Evolutionary conservation across 441 rosid genomes (phyloP).

Genomic region (Croton laevigatus): DNA sequence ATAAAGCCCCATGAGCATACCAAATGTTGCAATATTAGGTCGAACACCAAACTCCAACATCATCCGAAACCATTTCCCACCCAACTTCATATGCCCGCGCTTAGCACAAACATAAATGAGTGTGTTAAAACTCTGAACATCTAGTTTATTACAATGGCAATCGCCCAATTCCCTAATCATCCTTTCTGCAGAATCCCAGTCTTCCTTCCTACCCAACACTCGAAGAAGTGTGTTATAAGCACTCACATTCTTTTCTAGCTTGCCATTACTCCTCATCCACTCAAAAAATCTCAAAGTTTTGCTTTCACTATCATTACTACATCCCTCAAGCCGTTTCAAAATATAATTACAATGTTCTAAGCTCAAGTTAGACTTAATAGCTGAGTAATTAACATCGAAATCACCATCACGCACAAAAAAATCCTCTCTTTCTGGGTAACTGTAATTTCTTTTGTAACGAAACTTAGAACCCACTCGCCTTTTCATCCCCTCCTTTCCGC

Average conservation of each 20-base stretch:
- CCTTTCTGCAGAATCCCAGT: slow-evolving; percentile 66
- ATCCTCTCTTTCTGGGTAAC: slow-evolving; percentile 28
- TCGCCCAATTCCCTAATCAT: slow-evolving; percentile 41
- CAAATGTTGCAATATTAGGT: slow-evolving; percentile 79
- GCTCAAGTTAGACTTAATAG: slow-evolving; percentile 42
- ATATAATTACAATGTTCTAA: slow-evolving; percentile 54
- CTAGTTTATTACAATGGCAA: slow-evolving; percentile 34
- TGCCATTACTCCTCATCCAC: slow-evolving; percentile 77
- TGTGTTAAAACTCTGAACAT: slow-evolving; percentile 64
- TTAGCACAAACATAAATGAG: slow-evolving; percentile 65
- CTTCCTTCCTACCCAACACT: slow-evolving; percentile 62
- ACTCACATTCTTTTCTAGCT: slow-evolving; percentile 48
- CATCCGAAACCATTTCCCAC: slow-evolving; percentile 69
- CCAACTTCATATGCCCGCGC: slow-evolving; percentile 46
- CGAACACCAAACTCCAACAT: slow-evolving; percentile 63
- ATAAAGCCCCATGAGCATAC: slow-evolving; percentile 84
- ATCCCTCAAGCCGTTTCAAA: slow-evolving; percentile 62
- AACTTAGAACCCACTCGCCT: slow-evolving; percentile 36
- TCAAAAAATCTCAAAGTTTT: slow-evolving; percentile 61
- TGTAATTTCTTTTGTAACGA: slow-evolving; percentile 32
- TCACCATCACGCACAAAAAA: slow-evolving; percentile 40
- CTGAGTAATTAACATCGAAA: slow-evolving; percentile 57
- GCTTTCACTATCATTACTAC: slow-evolving; percentile 50
- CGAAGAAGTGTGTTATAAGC: slow-evolving; percentile 76
- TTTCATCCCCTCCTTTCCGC: slow-evolving; percentile 29